A percentile compares a stretch with the other conserved stretches of the same genome.
Evolutionary conservation across 129 eudicot genomes (phyloP).

Genomic region (Flaveria brownii): DNA sequence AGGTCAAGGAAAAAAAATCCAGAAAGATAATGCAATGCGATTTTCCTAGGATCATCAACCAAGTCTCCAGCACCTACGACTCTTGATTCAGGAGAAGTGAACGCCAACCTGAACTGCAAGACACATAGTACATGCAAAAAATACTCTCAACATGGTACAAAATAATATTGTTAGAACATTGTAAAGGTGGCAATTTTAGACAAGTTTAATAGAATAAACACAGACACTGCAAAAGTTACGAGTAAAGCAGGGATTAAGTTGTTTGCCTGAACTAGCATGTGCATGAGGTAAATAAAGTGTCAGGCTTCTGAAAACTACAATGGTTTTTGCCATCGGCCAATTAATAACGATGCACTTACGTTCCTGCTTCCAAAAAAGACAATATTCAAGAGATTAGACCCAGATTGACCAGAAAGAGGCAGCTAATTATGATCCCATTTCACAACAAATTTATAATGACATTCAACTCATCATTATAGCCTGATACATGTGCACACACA

Average conservation of each 20-base stretch:
- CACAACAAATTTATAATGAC: background rate
- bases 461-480: background rate
- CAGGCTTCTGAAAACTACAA: slow-evolving; percentile 66
- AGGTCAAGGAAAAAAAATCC: slow-evolving; percentile 70
- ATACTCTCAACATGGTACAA: background rate
- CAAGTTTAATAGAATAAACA: too few relatives aligned
- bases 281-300: slow-evolving; percentile 70
- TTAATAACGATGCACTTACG: slow-evolving; percentile 62
- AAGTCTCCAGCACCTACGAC: slow-evolving; percentile 94
- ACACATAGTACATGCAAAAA: background rate
- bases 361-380: slow-evolving; percentile 44
- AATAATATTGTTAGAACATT: background rate
- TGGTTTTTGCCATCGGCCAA: slow-evolving; percentile 56
- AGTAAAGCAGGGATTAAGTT: background rate
- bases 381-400: slow-evolving; percentile 5
- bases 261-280: slow-evolving; percentile 85
- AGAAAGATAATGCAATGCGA: slow-evolving; percentile 62
- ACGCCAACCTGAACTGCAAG: slow-evolving; percentile 72
- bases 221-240: background rate
- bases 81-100: slow-evolving; percentile 81
- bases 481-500: background rate
- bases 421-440: background rate
- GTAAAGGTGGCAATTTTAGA: background rate
- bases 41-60: slow-evolving; percentile 73
- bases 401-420: background rate